Conservation (phyloP, 2,329 filamentous ascomycete species). For the Pyrenophora teres region DNA sequence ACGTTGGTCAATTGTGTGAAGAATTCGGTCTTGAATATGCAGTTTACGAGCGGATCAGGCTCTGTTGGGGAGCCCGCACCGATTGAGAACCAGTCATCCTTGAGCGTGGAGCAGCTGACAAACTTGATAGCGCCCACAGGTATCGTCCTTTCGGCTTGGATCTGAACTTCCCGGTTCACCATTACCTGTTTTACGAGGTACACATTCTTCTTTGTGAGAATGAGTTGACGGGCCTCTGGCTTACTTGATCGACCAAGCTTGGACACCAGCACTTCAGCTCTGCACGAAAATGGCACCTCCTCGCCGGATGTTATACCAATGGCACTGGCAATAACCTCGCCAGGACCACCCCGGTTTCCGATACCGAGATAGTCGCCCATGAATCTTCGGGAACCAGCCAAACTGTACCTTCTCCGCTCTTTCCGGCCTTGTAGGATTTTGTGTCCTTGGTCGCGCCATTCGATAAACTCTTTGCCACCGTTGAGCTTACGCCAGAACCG, state of each 20-base stretch:
- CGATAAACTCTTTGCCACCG: slow-evolving; percentile 84
- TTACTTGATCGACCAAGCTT: slow-evolving; percentile 98
- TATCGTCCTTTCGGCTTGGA: slow-evolving; percentile 79
- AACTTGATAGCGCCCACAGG: slow-evolving; percentile 88
- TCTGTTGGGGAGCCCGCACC: slow-evolving; percentile 89
- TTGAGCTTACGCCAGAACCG: slow-evolving; percentile 94
- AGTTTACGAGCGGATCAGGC: slow-evolving; percentile 90
- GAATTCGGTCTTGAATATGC: slow-evolving; percentile 94
- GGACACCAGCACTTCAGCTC: slow-evolving; percentile 85
- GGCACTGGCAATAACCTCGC: slow-evolving; percentile 76
- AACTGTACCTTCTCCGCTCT: slow-evolving; percentile 86
- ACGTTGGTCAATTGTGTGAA: slow-evolving; percentile 86
- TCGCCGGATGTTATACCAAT: slow-evolving; percentile 75
- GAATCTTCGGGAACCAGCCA: slow-evolving; percentile 89
- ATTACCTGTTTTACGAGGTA: slow-evolving; percentile 87
- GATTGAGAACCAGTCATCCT: slow-evolving; percentile 96
- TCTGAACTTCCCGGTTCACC: slow-evolving; percentile 79
- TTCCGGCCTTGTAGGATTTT: slow-evolving; percentile 80
- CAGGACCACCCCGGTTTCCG: slow-evolving; percentile 77
- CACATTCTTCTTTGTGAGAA: slow-evolving; percentile 84
- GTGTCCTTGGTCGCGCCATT: slow-evolving; percentile 87
- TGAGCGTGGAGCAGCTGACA: slow-evolving; percentile 76
- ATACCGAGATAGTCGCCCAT: slow-evolving; percentile 93
- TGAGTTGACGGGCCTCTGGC: slow-evolving; percentile 79
- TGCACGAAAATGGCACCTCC: slow-evolving; percentile 83